Evolutionary conservation across 441 rosid species (phyloP), one percentile per base, ranked within the genome.

Genomic region (Theobroma grandiflorum): DNA sequence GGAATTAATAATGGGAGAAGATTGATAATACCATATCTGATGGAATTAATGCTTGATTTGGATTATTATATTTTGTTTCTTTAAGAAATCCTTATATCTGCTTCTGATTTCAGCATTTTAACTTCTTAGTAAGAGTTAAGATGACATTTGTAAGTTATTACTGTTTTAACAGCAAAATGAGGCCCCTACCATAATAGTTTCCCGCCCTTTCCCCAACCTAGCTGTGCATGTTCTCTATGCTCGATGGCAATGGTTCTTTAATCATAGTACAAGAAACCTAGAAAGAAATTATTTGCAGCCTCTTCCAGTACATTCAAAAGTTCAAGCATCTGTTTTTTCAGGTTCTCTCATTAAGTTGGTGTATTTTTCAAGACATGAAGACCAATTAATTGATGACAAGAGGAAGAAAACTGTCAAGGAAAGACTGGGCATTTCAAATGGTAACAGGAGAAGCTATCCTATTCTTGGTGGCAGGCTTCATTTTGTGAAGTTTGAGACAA

Each of bases 381-480:
- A 91, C 62, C 89, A 74, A 76, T 80, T 91, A 3, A 85, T 79
- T 82, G 82, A 85, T 73, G 94, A 93, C 83, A 90, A 90, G 86
- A 81, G 98, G 86, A 94, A 93, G 91, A 90, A 81, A 88, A 88
- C 87, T 68, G 72, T 85, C 63, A 92, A 92, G 89, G 94, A 92
- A 87, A 93, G 94, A 78, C 84, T 90, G 78, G 95, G 95, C 64
- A 87, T 97, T 50, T 85, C 90, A 38, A 95, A 91, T 85, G 93
- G 95, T 74, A 93, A 81, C 79, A 87, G 98, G 90, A 92, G 97
- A 88, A 94, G 93, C 86, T 92, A 91, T 83, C 99, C 99, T 66
- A 84, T 97, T 88, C 98, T 97, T 87, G 99, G 99, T 71, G 99
- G 99, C 67, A 92, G 99, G 84, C 95, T 97, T 78, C 99, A 97